A percentile compares a stretch with the other conserved stretches of the same genome.
phyloP scores from a whole-genome alignment of 2,329 filamentous ascomycete genomes.

The Trichothecium sympodiale region DNA sequence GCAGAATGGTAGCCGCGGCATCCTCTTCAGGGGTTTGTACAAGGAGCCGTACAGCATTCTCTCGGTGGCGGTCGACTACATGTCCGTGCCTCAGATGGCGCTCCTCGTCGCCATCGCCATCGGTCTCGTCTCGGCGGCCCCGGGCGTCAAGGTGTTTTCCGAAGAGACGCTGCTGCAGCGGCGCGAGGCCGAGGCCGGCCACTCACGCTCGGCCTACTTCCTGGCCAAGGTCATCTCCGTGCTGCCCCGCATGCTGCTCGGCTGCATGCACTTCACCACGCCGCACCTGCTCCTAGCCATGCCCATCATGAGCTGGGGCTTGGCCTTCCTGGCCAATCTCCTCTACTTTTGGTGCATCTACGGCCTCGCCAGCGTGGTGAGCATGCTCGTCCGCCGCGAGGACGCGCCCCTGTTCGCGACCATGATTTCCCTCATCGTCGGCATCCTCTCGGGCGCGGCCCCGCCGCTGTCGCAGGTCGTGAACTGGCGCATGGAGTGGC shows the following conservation, averaged over 20 bases:
- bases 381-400: conserved; percentile 42
- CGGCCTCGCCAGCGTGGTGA: conserved; percentile 38
- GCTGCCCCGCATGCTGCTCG: conserved; percentile 37
- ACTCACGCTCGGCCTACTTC: conserved; percentile 45
- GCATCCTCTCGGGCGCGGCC: conserved; percentile 39
- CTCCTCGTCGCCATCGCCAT: conserved; percentile 43
- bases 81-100: conserved; percentile 38
- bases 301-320: conserved; percentile 36
- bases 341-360: conserved; percentile 49
- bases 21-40: conserved; percentile 42
- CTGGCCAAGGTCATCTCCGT: conserved; percentile 42
- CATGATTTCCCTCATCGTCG: conserved; percentile 22
- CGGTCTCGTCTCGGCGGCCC: conserved; percentile 41
- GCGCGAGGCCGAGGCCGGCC: conserved; percentile 44
- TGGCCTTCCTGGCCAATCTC: conserved; percentile 38
- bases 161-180: conserved; percentile 43
- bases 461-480: conserved; percentile 37
- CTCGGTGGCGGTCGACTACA: conserved; percentile 38
- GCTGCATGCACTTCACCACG: conserved; percentile 43
- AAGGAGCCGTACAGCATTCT: conserved; percentile 37
- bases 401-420: conserved; percentile 46
- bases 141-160: conserved; percentile 45
- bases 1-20: conserved; percentile 34
- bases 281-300: conserved; percentile 35
- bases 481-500: conserved; percentile 41